phyloP scores from a whole-genome alignment of 2,329 filamentous ascomycete genomes.

The Orbilia javanica region DNA sequence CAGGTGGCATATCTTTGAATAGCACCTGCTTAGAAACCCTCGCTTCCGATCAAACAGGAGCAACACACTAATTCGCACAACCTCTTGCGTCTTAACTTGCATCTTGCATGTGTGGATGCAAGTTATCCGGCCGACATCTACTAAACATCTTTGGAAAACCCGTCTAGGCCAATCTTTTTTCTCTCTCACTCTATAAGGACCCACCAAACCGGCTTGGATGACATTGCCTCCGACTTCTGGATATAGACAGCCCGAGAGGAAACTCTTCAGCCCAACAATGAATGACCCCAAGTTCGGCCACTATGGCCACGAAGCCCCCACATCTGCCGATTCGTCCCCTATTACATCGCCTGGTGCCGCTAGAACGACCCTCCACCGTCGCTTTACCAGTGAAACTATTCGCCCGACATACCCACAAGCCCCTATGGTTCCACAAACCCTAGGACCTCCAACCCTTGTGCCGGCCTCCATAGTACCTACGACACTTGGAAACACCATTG shows the following conservation, averaged over 20 bases:
- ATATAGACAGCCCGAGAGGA: slow-evolving; percentile 21
- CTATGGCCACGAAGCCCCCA: slow-evolving; percentile 45
- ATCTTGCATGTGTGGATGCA: neutral
- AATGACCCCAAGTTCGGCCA: slow-evolving; percentile 52
- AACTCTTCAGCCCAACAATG: slow-evolving; percentile 37
- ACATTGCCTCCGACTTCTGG: slow-evolving; percentile 32
- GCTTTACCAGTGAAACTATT: slow-evolving; percentile 52
- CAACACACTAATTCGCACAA: slow-evolving; percentile 36
- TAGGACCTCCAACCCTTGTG: neutral
- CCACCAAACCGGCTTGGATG: slow-evolving; percentile 21
- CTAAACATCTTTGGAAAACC: neutral
- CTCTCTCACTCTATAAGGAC: slow-evolving; percentile 4
- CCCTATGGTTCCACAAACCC: slow-evolving; percentile 19
- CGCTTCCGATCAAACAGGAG: slow-evolving; percentile 21
- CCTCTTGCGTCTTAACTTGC: neutral
- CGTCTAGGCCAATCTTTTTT: neutral
- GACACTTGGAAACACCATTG: slow-evolving; percentile 4
- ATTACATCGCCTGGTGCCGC: slow-evolving; percentile 50
- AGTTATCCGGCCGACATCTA: neutral
- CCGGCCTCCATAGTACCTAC: slow-evolving; percentile 10
- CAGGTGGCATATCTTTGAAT: slow-evolving; percentile 1
- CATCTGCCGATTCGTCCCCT: slow-evolving; percentile 50
- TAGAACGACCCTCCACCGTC: slow-evolving; percentile 55
- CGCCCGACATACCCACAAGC: slow-evolving; percentile 42
- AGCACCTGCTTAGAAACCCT: slow-evolving; percentile 20